Conservation (phyloP, 768 basidiomycete species). For the Lanmaoa rubissima region DNA sequence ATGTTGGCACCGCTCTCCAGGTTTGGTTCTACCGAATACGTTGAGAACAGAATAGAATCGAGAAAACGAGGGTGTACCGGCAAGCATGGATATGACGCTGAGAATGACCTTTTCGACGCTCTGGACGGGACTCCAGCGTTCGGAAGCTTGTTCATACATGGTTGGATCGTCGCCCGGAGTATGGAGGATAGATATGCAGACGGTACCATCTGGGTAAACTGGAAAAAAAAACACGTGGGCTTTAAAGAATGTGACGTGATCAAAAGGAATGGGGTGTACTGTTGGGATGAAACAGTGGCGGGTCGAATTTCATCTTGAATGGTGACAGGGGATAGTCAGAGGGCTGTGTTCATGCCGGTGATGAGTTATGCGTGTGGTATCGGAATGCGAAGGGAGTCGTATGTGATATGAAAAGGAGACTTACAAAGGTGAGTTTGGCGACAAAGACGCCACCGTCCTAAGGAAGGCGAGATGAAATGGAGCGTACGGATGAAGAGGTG, state of each 20-base stretch:
- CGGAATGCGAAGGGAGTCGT: no score
- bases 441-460: slow-evolving; percentile 95
- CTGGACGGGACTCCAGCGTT: slow-evolving; percentile 99
- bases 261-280: slow-evolving; percentile 42
- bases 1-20: slow-evolving; percentile 97
- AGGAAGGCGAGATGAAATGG: no score
- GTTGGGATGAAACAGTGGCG: slow-evolving; percentile 96
- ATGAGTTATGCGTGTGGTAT: no score
- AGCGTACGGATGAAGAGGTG: no score
- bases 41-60: not conserved
- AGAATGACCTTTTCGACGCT: slow-evolving; percentile 96
- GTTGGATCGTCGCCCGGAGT: slow-evolving; percentile 90
- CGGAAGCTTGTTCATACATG: slow-evolving; percentile 93
- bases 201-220: slow-evolving; percentile 96
- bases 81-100: slow-evolving; percentile 96
- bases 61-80: slow-evolving; percentile 51
- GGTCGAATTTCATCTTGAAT: slow-evolving; percentile 99
- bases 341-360: slow-evolving; percentile 42
- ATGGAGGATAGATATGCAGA: slow-evolving; percentile 98
- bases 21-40: slow-evolving; percentile 72
- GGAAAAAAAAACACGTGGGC: not conserved
- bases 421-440: slow-evolving; percentile 88
- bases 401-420: slow-evolving; percentile 23
- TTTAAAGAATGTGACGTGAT: no score
- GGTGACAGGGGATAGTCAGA: slow-evolving; percentile 95